Evolutionary conservation across 768 basidiomycete genomes (phyloP).

Genomic region (Mycena maculata): DNA sequence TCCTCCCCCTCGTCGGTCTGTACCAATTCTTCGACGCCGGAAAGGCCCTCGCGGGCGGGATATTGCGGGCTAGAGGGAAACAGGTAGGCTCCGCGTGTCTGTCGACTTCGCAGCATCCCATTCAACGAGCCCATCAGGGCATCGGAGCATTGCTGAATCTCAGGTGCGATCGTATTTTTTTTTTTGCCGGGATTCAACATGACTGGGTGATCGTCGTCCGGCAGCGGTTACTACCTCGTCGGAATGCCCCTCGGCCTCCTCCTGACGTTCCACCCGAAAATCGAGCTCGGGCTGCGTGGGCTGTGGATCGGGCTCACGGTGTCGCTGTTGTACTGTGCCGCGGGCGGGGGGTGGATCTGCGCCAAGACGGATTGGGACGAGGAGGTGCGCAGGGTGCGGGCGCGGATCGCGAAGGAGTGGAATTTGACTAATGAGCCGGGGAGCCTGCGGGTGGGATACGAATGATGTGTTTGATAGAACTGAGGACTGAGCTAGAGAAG

Average conservation of each 20-base stretch:
- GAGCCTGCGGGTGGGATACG: too few species aligned
- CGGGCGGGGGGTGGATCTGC: background rate
- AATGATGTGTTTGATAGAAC: too few species aligned
- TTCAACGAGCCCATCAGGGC: background rate
- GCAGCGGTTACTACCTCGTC: background rate
- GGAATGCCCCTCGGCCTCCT: background rate
- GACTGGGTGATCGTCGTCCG: too few species aligned
- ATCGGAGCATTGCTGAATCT: background rate
- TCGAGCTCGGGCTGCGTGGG: background rate
- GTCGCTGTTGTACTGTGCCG: background rate
- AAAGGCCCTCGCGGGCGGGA: background rate
- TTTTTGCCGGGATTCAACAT: background rate
- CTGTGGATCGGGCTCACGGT: background rate
- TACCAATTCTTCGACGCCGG: slow-evolving; percentile 1
- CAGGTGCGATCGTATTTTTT: background rate
- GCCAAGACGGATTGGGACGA: background rate
- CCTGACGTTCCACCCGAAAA: slow-evolving; percentile 3
- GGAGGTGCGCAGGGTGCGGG: background rate
- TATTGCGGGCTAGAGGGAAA: background rate
- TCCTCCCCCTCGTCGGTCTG: background rate
- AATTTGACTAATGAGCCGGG: too few species aligned
- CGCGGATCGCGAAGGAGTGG: background rate
- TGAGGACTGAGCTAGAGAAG: too few species aligned
- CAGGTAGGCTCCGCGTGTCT: background rate
- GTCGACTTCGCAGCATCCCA: background rate